Evolutionary conservation across 331 rosid species (phyloP).

Genomic region (Arachis monticola): DNA sequence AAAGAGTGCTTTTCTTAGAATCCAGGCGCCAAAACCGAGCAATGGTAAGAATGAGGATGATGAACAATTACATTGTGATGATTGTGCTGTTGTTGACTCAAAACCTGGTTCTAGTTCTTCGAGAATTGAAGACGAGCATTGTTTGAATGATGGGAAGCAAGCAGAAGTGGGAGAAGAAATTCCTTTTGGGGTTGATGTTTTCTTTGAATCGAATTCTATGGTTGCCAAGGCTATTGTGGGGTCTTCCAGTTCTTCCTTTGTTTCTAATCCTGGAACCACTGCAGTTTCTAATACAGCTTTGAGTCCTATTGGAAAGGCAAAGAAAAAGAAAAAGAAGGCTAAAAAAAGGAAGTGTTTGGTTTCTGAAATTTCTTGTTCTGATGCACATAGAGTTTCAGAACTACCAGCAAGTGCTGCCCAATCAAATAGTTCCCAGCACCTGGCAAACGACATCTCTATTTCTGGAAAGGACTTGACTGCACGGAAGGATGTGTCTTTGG

Average conservation of each 20-base stretch:
- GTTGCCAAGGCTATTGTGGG: slow-evolving; percentile 80
- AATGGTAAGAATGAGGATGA: slow-evolving; percentile 61
- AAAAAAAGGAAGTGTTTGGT: slow-evolving; percentile 30
- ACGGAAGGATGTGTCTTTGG: too few relatives aligned
- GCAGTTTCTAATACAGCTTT: slow-evolving; percentile 44
- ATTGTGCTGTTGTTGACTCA: slow-evolving; percentile 53
- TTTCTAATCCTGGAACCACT: slow-evolving; percentile 42
- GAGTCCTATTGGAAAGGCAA: slow-evolving; percentile 39
- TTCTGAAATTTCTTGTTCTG: slow-evolving; percentile 40
- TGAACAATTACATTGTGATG: too few relatives aligned
- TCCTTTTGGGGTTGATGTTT: slow-evolving; percentile 80
- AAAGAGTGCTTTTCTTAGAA: slow-evolving; percentile 87
- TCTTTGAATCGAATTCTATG: slow-evolving; percentile 77
- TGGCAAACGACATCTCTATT: slow-evolving; percentile 34
- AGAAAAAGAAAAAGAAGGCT: neutral
- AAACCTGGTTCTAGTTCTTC: slow-evolving; percentile 43
- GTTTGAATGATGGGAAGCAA: slow-evolving; percentile 51
- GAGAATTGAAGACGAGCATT: slow-evolving; percentile 60
- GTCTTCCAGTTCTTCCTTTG: slow-evolving; percentile 46
- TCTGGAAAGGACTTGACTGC: slow-evolving; percentile 35
- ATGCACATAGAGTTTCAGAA: slow-evolving; percentile 32
- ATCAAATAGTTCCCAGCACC: too few relatives aligned
- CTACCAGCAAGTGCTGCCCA: slow-evolving; percentile 36
- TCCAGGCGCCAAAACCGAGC: slow-evolving; percentile 63
- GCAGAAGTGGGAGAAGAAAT: slow-evolving; percentile 57